phyloP scores from a whole-genome alignment of 345 rosid species.

The Salix suchowensis region DNA sequence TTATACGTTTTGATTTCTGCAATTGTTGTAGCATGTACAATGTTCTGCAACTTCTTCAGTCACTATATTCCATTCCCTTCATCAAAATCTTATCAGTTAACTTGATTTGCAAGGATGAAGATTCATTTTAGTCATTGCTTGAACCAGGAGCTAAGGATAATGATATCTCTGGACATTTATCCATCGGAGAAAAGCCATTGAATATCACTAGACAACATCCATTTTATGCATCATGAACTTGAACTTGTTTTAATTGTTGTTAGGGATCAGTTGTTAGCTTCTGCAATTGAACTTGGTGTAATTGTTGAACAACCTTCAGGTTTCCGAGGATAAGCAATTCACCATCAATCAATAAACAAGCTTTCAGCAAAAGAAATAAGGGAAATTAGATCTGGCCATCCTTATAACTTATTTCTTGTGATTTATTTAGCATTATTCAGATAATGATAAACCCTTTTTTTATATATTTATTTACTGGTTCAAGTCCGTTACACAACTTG shows the following conservation, averaged over 20 bases:
- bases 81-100: conserved; percentile 3
- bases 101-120: conserved; percentile 6
- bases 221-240: neutral
- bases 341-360: neutral
- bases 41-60: conserved; percentile 18
- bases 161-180: too few species aligned
- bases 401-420: too few species aligned
- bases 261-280: too few species aligned
- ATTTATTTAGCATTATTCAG: neutral
- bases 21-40: conserved; percentile 19
- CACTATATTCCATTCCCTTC: neutral
- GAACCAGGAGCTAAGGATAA: neutral
- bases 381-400: neutral
- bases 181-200: too few species aligned
- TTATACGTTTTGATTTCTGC: conserved; percentile 19
- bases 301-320: too few species aligned
- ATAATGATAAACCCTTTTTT: neutral
- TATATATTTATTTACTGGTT: too few species aligned
- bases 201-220: neutral
- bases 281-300: neutral
- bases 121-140: neutral
- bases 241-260: too few species aligned
- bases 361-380: neutral
- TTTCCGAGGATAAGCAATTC: too few species aligned
- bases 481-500: neutral